Percentiles rank a stretch among this genome's conserved stretches.
Evolutionary conservation across 2,329 filamentous ascomycete species (phyloP).

Genomic region (Colletotrichum agaves): DNA sequence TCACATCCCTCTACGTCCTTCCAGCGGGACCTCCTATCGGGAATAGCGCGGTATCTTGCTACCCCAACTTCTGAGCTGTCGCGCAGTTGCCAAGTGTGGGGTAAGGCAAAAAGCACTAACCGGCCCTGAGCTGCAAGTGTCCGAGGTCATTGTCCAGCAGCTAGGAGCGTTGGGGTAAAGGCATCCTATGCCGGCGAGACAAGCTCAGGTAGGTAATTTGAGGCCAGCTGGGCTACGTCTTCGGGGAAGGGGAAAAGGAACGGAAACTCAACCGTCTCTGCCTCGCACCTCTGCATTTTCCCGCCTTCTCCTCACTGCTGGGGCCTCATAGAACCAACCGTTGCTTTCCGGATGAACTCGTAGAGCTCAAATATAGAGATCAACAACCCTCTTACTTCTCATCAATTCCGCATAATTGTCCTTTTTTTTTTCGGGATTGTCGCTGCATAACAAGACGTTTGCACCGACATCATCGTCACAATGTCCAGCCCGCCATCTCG

Average conservation of each 20-base stretch:
- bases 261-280: too few relatives aligned
- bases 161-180: background rate
- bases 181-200: slow-evolving; percentile 8
- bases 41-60: slow-evolving; percentile 4
- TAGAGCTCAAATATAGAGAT: background rate
- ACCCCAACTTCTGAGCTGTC: slow-evolving; percentile 21
- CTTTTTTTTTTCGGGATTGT: background rate
- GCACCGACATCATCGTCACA: background rate
- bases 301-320: slow-evolving; percentile 15
- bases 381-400: background rate
- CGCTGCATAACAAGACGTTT: background rate
- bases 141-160: slow-evolving; percentile 20
- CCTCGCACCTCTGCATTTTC: background rate
- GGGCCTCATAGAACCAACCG: background rate
- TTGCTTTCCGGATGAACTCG: slow-evolving; percentile 7
- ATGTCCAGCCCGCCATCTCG: slow-evolving; percentile 75
- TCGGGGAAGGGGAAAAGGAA: slow-evolving; percentile 5
- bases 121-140: background rate
- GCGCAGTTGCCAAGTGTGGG: slow-evolving; percentile 33
- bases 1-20: background rate
- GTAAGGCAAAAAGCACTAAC: slow-evolving; percentile 20
- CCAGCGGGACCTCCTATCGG: background rate
- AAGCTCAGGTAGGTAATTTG: background rate
- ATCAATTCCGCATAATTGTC: background rate
- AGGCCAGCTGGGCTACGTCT: slow-evolving; percentile 1